phyloP scores from a whole-genome alignment of 768 basidiomycete species.

The Lactifluus hygrophoroides region DNA sequence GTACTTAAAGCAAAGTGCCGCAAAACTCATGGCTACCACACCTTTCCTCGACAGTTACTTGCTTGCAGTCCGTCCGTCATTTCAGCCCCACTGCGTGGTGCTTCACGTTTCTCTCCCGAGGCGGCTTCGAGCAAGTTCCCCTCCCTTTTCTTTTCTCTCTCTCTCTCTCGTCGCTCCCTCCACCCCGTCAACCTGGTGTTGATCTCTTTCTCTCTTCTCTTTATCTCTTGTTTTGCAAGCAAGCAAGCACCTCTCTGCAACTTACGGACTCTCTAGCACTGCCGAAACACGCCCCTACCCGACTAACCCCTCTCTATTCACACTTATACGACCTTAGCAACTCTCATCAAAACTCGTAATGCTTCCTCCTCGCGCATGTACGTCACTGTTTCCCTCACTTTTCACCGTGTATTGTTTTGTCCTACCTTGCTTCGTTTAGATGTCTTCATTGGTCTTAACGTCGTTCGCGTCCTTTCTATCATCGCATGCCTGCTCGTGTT shows the following conservation, averaged over 20 bases:
- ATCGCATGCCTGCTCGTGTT: conserved; percentile 18
- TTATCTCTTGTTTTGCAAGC: not conserved
- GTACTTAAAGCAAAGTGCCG: conserved; percentile 14
- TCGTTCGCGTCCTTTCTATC: conserved; percentile 15
- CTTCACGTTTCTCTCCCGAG: not conserved
- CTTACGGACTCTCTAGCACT: not conserved
- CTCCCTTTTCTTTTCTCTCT: not conserved
- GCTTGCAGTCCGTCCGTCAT: conserved; percentile 1
- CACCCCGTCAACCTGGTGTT: conserved; percentile 17
- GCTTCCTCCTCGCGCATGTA: conserved; percentile 21
- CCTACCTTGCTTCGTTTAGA: conserved; percentile 1
- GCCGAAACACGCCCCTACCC: no score
- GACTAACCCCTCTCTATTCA: no score
- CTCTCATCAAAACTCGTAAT: conserved; percentile 3
- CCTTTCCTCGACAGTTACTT: conserved; percentile 8
- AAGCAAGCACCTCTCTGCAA: not conserved
- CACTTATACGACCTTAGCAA: not conserved
- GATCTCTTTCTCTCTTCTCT: not conserved
- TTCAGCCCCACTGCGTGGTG: conserved; percentile 18
- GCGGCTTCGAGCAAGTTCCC: conserved; percentile 4
- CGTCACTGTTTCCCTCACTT: not conserved
- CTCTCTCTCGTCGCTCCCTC: not conserved
- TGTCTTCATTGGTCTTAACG: conserved; percentile 19
- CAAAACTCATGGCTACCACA: conserved; percentile 13
- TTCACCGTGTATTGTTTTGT: not conserved